phyloP scores from a whole-genome alignment of 2,329 filamentous ascomycete genomes.

The Diaporthe vexans region DNA sequence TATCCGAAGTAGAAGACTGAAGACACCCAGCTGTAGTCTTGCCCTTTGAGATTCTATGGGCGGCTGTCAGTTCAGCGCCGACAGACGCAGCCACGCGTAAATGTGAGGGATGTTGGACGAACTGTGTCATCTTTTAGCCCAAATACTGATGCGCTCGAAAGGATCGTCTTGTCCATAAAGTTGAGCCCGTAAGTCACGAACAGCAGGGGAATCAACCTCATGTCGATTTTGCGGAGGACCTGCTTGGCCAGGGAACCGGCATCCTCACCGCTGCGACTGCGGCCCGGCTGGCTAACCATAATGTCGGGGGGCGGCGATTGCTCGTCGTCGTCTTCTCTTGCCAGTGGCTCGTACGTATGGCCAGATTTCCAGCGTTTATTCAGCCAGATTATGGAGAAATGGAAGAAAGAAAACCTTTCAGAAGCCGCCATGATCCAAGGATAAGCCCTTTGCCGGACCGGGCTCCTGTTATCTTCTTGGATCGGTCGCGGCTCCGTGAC shows the following conservation, averaged over 20 bases:
- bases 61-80: background rate
- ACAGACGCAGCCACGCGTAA: constrained; percentile 3
- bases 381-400: background rate
- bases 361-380: background rate
- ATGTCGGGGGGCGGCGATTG: constrained; percentile 30
- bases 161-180: constrained; percentile 73
- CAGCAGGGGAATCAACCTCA: constrained; percentile 66
- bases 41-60: constrained; percentile 53
- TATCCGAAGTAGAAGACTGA: constrained; percentile 62
- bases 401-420: background rate
- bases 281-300: constrained; percentile 23
- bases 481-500: constrained; percentile 20
- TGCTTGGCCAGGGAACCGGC: constrained; percentile 48
- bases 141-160: constrained; percentile 70
- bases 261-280: background rate
- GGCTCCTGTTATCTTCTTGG: constrained; percentile 25
- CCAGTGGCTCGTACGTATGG: constrained; percentile 28
- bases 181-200: constrained; percentile 72
- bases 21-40: constrained; percentile 62
- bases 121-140: constrained; percentile 64
- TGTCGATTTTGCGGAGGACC: constrained; percentile 70
- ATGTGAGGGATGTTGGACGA: constrained; percentile 2
- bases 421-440: constrained; percentile 29
- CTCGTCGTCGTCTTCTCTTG: constrained; percentile 20
- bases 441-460: constrained; percentile 19